Base-by-base conservation (phyloP, 2,329 filamentous ascomycete species). In the Beauveria pseudobassiana region DNA sequence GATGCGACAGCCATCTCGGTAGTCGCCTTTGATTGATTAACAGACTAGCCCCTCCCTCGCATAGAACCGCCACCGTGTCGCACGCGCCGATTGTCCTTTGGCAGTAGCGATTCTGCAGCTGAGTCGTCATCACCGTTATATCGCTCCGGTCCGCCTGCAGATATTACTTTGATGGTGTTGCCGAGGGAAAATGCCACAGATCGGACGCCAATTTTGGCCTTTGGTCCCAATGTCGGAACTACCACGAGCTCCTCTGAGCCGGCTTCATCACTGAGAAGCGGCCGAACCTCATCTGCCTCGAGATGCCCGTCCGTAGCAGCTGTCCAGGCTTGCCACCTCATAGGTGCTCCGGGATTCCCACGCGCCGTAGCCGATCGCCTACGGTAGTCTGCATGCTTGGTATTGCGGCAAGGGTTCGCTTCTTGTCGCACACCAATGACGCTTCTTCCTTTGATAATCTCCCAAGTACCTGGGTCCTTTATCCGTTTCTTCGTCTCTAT, bases 111-210 rank as follows among this genome's bases (percentile, higher is more conserved):
- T 45, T 75, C 72, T 3, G 69, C 65, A 14, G 59, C 67, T 3
- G 69, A 67, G 53, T 68, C 74, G 24, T 67, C 68, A 28, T 72
- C 71, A 18, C 68, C 74, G 49, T 87, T 84, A 67, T 88, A 89
- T 38, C 82, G 77, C 69, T 89, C 87, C 64, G 84, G 81, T 6
- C 87, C 71, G 3, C 73, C 88, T 6, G 88, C 77, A 2, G 83
- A 84, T 61, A 92, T 80, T 56, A 92, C 76, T 73, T 91, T 92
- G 68, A 92, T 79, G 1, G 84, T 79, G 66, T 91, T 89, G 14
- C 89, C 90, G 63, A 92, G 85, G 0, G 82, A 87, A 34, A 93
- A 81, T 0, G 85, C 89, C 3, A 90, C 79, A 56, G 86, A 88
- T 51, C 81, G 79, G 53, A 82, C 80, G 14, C 89, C 89, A 1